Evolutionary conservation across 1,139 yeast species (phyloP), one percentile per base, ranked within the genome.

Genomic region (Wickerhamiella infanticola): DNA sequence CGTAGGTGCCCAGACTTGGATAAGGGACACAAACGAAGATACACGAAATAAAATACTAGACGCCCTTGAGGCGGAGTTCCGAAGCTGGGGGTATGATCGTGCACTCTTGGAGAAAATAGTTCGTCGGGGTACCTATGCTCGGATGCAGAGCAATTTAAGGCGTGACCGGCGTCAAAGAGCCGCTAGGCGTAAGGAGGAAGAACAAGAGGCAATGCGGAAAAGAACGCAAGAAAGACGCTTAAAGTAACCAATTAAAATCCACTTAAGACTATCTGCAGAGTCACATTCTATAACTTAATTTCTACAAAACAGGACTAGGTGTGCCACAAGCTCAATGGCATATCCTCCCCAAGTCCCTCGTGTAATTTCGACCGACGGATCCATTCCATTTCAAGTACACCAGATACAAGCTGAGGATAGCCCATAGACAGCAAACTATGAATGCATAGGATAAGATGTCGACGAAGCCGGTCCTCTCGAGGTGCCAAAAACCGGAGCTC

Each of bases 71-170:
- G 55, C 57, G 3, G 63, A 72, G 45, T 77, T 80, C 3, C 59
- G 58, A 3, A 69, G 68, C 37, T 79, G 75, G 57, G 72, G 65
- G 35, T 76, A 73, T 55, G 68, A 76, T 44, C 70, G 65, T 43
- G 69, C 69, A 31, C 69, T 75, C 35, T 64, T 83, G 43, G 88
- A 82, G 56, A 77, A 80, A 0, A 75, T 84, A 27, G 73, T 84
- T 31, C 73, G 88, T 55, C 70, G 94, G 47, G 94, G 93, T 2
- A 75, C 84, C 24, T 84, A 84, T 59, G 75, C 81, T 48, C 65
- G 77, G 64, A 82, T 82, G 90, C 94, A 84, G 59, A 80, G 85
- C 26, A 67, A 86, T 51, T 64, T 83, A 45, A 70, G 94, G 54
- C 71, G 81, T 49, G 78, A 78, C 50, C 69, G 90, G 53, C 66